Conservation (phyloP, 306 rosid genomes). For the Sphenostylis stenocarpa region DNA sequence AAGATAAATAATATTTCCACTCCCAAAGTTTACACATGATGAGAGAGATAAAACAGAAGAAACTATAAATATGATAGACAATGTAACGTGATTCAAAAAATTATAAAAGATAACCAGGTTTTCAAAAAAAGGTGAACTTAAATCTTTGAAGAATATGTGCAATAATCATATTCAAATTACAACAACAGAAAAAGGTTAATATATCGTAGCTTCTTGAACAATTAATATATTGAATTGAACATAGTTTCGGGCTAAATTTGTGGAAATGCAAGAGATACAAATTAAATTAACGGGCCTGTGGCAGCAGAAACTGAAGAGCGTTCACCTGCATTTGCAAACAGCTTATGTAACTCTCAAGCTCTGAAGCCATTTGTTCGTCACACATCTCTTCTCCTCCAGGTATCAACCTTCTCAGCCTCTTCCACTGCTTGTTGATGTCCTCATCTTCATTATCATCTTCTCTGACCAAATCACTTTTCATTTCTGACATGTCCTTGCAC, state of each 20-base stretch:
- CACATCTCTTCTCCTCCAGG: slow-evolving; percentile 65
- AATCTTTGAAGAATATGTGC: neutral
- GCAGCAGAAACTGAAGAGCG: slow-evolving; percentile 56
- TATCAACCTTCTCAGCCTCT: slow-evolving; percentile 41
- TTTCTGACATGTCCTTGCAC: neutral
- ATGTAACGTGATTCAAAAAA: too few species aligned
- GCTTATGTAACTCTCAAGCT: slow-evolving; percentile 55
- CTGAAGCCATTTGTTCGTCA: slow-evolving; percentile 49
- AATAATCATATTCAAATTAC: slow-evolving; percentile 3
- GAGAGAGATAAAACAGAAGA: too few species aligned
- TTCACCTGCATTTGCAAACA: slow-evolving; percentile 75
- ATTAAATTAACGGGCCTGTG: slow-evolving; percentile 28
- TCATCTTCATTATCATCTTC: slow-evolving; percentile 35
- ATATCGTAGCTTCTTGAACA: neutral
- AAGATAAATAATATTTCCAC: neutral
- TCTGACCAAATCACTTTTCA: neutral
- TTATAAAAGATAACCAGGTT: neutral
- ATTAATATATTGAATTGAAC: slow-evolving; percentile 12
- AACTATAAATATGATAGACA: too few species aligned
- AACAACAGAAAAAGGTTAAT: neutral
- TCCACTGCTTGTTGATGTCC: slow-evolving; percentile 11
- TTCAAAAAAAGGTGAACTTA: neutral
- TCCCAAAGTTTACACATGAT: too few species aligned
- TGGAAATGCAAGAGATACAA: neutral
- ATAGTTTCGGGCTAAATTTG: neutral